Evolutionary conservation across 345 rosid species (phyloP), one percentile per base, ranked within the genome.

Genomic region (Salix suchowensis): DNA sequence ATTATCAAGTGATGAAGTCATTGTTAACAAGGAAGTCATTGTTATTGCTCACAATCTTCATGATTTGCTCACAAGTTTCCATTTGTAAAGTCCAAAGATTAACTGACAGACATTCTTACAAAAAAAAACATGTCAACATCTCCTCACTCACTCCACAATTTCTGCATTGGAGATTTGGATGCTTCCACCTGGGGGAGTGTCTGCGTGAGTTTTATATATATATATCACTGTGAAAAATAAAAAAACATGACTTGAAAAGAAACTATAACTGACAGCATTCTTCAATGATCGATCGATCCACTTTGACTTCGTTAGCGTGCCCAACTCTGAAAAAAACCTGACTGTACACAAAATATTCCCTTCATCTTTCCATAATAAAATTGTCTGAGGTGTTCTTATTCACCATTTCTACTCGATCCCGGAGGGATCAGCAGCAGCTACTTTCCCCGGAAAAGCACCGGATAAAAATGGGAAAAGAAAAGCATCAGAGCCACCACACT

Each of bases 391-490:
- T 10, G 23, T 55, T n/a, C 23, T 5, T 50, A 34, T 39, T 54
- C 73, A 42, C 64, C 28, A 68, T 37, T 48, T 68, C 70, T 60
- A 67, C 40, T 50, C 28, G 39, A 52, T 10, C 34, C 36, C 65
- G 61, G 61, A 8, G 13, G 61, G 24, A 21, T 55, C 18, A 10
- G 13, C 26, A 10, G 13, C 26, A 10, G 13, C 26, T 39, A 7
- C 44, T 52, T 65, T 73, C 23, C 16, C 65, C 64, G n/a, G 58
- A 70, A 75, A 72, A 77, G 60, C 67, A 67, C 14, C 21, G 39
- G 52, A 77, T 37, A 52, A 44, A 37, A 39, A 23, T 23, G 39
- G 16, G 34, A 62, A 40, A 68, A 72, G 44, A 16, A 21, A 26
- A 34, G 67, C 37, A 76, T 21, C 30, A 30, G 18, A 26, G 36